A percentile compares a stretch with the other conserved stretches of the same genome.
Evolutionary conservation across 2,329 filamentous ascomycete genomes (phyloP).

Genomic region (Trichothecium roseum): DNA sequence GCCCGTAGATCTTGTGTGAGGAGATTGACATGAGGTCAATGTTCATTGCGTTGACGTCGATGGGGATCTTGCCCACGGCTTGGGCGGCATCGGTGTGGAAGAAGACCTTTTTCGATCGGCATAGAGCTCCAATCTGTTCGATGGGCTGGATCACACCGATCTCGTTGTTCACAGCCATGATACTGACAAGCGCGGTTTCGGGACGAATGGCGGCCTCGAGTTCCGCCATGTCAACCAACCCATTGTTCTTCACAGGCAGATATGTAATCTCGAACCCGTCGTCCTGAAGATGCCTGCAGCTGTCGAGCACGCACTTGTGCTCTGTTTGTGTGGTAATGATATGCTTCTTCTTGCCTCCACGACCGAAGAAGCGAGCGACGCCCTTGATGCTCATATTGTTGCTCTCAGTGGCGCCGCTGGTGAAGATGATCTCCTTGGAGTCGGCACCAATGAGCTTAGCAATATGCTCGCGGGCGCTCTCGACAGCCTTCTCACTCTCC

Average conservation of each 20-base stretch:
- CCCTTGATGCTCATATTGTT: constrained; percentile 99
- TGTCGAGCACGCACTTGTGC: constrained; percentile 98
- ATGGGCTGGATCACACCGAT: constrained; percentile 98
- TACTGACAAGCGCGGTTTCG: constrained; percentile 84
- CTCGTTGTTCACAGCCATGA: constrained; percentile 99
- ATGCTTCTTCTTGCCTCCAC: constrained; percentile 93
- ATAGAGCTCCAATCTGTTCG: constrained; percentile 86
- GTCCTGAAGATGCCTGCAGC: constrained; percentile 91
- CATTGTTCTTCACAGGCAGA: constrained; percentile 76
- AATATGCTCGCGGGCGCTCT: constrained; percentile 74
- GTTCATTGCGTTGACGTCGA: constrained; percentile 97
- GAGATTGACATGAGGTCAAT: constrained; percentile 98
- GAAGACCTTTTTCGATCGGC: constrained; percentile 85
- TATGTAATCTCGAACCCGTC: constrained; percentile 98
- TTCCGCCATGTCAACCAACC: constrained; percentile 74
- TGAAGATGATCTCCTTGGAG: constrained; percentile 97
- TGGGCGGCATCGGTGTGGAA: constrained; percentile 97
- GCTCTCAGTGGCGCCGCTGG: constrained; percentile 93
- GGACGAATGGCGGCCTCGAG: constrained; percentile 83
- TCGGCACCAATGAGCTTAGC: constrained; percentile 86
- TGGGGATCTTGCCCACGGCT: constrained; percentile 94
- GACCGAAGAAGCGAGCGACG: constrained; percentile 88
- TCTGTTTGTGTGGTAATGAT: constrained; percentile 97
- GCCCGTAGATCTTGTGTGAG: constrained; percentile 96
- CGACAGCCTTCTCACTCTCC: constrained; percentile 93